A percentile compares a stretch with the other conserved stretches of the same genome.
These are phyloP conservation scores for Rhynchosporium secalis DNA, from an alignment of 2,329 filamentous ascomycete species.

Conservation along the genomic window DNA sequence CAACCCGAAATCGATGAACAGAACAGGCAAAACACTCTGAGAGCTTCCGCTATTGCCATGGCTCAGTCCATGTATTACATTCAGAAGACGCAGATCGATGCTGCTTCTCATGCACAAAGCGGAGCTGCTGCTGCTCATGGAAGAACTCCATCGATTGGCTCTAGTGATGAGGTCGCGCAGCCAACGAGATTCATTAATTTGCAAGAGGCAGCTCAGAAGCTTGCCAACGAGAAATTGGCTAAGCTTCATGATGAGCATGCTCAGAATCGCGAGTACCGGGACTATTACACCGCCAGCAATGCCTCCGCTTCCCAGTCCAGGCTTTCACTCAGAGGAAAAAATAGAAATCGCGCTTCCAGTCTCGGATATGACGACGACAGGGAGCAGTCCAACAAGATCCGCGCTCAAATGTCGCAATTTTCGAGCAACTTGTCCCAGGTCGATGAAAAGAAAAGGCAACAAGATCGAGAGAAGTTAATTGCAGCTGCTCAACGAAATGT, in stretches of 20 bases:
- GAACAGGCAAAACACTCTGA: constrained; percentile 68
- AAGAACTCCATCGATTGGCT: constrained; percentile 38
- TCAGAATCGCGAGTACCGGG: constrained; percentile 63
- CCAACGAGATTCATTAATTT: constrained; percentile 61
- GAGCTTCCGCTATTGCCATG: constrained; percentile 85
- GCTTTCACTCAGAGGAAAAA: constrained; percentile 54
- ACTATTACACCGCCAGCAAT: constrained; percentile 81
- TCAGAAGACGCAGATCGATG: constrained; percentile 56
- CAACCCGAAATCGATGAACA: constrained; percentile 72
- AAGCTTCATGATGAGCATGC: constrained; percentile 74
- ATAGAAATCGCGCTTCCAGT: constrained; percentile 65
- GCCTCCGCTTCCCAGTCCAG: constrained; percentile 48
- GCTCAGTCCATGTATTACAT: constrained; percentile 80
- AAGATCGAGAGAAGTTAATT: constrained; percentile 73
- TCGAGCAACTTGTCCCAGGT: constrained; percentile 66
- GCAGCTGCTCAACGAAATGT: constrained; percentile 84
- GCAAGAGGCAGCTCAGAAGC: constrained; percentile 83
- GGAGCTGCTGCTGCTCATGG: constrained; percentile 40
- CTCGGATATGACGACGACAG: constrained; percentile 58
- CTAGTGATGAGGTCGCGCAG: constrained; percentile 43
- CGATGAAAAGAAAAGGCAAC: constrained; percentile 70
- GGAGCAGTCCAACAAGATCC: constrained; percentile 69
- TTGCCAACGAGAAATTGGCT: constrained; percentile 79
- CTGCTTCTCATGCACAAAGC: constrained; percentile 30
- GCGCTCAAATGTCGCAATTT: constrained; percentile 77